phyloP scores from a whole-genome alignment of 768 basidiomycete species.

The Lactarius deliciosus region DNA sequence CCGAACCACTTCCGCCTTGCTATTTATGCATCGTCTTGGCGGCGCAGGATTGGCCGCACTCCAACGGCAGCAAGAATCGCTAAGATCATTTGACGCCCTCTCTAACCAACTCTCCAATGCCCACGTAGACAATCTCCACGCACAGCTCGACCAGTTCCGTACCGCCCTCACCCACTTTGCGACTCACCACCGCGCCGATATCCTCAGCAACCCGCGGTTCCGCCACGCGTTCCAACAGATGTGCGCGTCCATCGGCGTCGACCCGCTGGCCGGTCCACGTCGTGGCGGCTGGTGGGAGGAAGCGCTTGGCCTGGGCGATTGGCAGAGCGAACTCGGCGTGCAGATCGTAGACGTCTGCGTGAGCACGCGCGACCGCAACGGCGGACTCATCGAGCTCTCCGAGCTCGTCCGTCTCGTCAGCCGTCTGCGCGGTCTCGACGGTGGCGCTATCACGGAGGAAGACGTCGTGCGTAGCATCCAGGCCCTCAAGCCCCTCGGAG shows the following conservation, averaged over 20 bases:
- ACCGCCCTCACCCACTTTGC: slow-evolving; percentile 85
- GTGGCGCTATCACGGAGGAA: slow-evolving; percentile 76
- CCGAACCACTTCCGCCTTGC: background rate
- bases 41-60: slow-evolving; percentile 90
- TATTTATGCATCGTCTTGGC: slow-evolving; percentile 64
- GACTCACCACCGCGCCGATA: slow-evolving; percentile 76
- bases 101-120: slow-evolving; percentile 73
- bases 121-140: slow-evolving; percentile 76
- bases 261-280: slow-evolving; percentile 84
- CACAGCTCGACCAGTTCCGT: slow-evolving; percentile 83
- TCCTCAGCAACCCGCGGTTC: slow-evolving; percentile 81
- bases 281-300: slow-evolving; percentile 93
- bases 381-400: slow-evolving; percentile 86
- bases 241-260: slow-evolving; percentile 93
- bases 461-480: slow-evolving; percentile 83
- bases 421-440: slow-evolving; percentile 67
- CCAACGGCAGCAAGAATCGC: slow-evolving; percentile 80
- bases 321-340: slow-evolving; percentile 94
- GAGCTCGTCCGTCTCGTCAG: slow-evolving; percentile 81
- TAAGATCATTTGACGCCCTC: slow-evolving; percentile 77
- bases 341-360: slow-evolving; percentile 94
- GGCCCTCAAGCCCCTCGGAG: slow-evolving; percentile 82
- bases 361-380: slow-evolving; percentile 84
- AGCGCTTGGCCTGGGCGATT: slow-evolving; percentile 83
- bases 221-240: slow-evolving; percentile 93